Evolutionary conservation across 148 eudicot species (phyloP).

Genomic region (Hydrangea macrophylla): DNA sequence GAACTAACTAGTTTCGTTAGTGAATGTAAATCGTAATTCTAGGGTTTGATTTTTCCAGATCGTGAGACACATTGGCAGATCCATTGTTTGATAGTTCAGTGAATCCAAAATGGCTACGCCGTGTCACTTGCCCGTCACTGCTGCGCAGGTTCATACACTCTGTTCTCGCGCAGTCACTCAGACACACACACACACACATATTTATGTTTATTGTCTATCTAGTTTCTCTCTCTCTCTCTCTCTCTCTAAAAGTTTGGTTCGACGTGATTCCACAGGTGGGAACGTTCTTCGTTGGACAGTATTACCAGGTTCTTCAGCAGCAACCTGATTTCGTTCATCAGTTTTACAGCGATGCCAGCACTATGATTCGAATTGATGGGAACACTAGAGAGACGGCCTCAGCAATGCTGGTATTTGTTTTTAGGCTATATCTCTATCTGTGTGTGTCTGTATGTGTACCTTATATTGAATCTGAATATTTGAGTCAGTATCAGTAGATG

Average conservation of each 20-base stretch:
- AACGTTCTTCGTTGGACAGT: slow-evolving; percentile 84
- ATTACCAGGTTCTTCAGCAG: slow-evolving; percentile 69
- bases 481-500: background rate
- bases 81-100: slow-evolving; percentile 39
- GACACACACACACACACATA: background rate
- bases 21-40: background rate
- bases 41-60: slow-evolving; percentile 9
- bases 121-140: slow-evolving; percentile 55
- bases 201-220: no score
- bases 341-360: slow-evolving; percentile 83
- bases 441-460: background rate
- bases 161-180: background rate
- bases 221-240: background rate
- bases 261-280: slow-evolving; percentile 66
- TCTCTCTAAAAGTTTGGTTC: background rate
- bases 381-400: slow-evolving; percentile 59
- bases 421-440: background rate
- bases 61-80: slow-evolving; percentile 27
- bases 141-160: slow-evolving; percentile 52
- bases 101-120: slow-evolving; percentile 53
- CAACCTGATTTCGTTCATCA: slow-evolving; percentile 78
- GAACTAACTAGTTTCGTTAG: background rate
- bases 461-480: background rate
- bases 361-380: slow-evolving; percentile 83
- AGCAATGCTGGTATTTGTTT: slow-evolving; percentile 65